Evolutionary conservation across 2,329 filamentous ascomycete species (phyloP).

Genomic region (Alternaria sp.): DNA sequence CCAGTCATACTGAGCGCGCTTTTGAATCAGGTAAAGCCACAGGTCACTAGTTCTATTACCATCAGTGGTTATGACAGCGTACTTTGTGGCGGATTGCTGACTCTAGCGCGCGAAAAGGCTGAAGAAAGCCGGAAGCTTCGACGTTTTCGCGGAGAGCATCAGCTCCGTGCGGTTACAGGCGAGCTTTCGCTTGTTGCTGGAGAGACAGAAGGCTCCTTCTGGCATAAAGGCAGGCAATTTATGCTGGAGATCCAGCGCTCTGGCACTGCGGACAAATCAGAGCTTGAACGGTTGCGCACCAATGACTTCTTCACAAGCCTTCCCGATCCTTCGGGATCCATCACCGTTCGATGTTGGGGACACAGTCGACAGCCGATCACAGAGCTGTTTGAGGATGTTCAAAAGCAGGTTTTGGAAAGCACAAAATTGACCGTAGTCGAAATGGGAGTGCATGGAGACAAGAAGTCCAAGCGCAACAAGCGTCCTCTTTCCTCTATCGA

Average conservation of each 20-base stretch:
- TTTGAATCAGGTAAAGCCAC: slow-evolving; percentile 6
- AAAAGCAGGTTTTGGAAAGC: neutral
- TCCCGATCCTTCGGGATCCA: neutral
- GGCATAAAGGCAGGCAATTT: slow-evolving; percentile 1
- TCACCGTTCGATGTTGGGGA: slow-evolving; percentile 11
- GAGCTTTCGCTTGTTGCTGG: neutral
- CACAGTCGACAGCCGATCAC: slow-evolving; percentile 5
- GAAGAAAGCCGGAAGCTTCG: neutral
- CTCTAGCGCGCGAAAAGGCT: neutral
- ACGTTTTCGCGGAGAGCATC: slow-evolving; percentile 2
- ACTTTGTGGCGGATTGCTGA: neutral
- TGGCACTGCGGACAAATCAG: neutral
- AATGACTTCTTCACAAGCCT: neutral
- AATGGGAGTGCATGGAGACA: neutral
- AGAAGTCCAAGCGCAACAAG: neutral
- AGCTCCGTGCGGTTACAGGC: neutral
- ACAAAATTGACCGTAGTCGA: neutral
- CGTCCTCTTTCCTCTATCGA: slow-evolving; percentile 12
- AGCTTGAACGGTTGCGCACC: neutral
- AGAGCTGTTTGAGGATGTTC: neutral
- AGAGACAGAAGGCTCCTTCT: neutral
- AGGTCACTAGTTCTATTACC: slow-evolving; percentile 5
- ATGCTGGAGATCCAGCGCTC: neutral
- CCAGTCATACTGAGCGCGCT: neutral
- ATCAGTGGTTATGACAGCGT: neutral